Conservation (phyloP, 2,329 filamentous ascomycete species). For the Cyphellophora europaea region DNA sequence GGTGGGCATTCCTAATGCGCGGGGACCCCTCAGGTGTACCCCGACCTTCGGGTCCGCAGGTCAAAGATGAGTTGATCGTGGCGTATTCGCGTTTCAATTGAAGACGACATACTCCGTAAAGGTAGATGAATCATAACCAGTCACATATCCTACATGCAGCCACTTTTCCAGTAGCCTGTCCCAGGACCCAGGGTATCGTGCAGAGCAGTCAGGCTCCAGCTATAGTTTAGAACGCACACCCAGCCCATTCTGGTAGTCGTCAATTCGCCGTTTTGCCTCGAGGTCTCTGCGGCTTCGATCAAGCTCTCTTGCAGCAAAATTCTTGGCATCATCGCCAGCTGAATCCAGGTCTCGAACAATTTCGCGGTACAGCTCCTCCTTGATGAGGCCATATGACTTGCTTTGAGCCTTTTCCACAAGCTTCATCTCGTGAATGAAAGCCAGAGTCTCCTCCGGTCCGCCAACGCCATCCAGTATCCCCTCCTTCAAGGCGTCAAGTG, state of each 20-base stretch:
- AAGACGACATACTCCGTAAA: too few relatives aligned
- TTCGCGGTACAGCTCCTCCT: slow-evolving; percentile 66
- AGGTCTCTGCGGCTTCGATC: slow-evolving; percentile 30
- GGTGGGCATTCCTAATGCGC: too few relatives aligned
- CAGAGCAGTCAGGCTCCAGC: too few relatives aligned
- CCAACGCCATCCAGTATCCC: slow-evolving; percentile 63
- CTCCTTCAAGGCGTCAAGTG: slow-evolving; percentile 51
- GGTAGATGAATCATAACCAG: too few relatives aligned
- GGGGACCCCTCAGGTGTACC: too few relatives aligned
- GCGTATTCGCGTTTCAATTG: too few relatives aligned
- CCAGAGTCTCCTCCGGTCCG: slow-evolving; percentile 53
- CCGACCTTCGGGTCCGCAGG: too few relatives aligned
- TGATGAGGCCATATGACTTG: slow-evolving; percentile 61
- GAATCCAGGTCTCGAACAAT: slow-evolving; percentile 43
- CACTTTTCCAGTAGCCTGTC: too few relatives aligned
- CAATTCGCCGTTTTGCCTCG: slow-evolving; percentile 38
- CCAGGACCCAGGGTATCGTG: too few relatives aligned
- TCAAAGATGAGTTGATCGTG: too few relatives aligned
- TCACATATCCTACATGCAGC: too few relatives aligned
- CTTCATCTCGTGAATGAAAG: slow-evolving; percentile 49
- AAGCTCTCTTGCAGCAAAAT: slow-evolving; percentile 41
- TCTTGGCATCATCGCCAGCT: slow-evolving; percentile 33
- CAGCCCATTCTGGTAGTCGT: slow-evolving; percentile 39
- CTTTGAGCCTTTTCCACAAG: slow-evolving; percentile 54
- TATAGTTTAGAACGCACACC: slow-evolving; percentile 30